Evolutionary conservation across 768 basidiomycete species (phyloP).

Genomic region (Chiua virens): DNA sequence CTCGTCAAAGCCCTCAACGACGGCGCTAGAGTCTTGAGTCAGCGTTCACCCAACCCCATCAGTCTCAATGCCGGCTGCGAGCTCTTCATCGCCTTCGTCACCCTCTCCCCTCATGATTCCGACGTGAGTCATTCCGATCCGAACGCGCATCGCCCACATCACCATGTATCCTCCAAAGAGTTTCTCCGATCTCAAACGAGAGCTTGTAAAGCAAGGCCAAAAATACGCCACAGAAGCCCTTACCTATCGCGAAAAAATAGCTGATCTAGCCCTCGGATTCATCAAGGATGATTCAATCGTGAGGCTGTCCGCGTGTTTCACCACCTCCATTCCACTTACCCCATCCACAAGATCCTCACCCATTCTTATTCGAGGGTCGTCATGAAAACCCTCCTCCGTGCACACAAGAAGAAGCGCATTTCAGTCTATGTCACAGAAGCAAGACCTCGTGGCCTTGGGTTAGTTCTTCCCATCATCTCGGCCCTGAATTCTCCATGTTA

Average conservation of each 20-base stretch:
- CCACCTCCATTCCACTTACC: conserved; percentile 14
- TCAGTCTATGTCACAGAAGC: conserved; percentile 98
- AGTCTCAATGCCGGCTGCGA: conserved; percentile 88
- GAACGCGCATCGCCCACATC: conserved; percentile 6
- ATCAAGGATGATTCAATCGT: conserved; percentile 94
- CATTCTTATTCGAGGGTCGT: conserved; percentile 98
- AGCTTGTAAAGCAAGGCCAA: conserved; percentile 79
- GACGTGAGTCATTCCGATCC: conserved; percentile 49
- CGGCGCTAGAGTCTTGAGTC: conserved; percentile 63
- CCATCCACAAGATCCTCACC: conserved; percentile 74
- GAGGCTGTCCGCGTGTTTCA: conserved; percentile 29
- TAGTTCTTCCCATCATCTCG: conserved; percentile 24
- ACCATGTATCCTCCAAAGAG: conserved; percentile 46
- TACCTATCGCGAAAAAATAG: conserved; percentile 87
- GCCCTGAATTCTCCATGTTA: not conserved
- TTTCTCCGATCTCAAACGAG: conserved; percentile 79
- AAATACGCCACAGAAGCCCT: conserved; percentile 77
- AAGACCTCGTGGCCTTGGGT: conserved; percentile 87
- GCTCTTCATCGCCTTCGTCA: conserved; percentile 88
- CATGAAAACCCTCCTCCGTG: conserved; percentile 86
- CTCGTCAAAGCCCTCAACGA: conserved; percentile 81
- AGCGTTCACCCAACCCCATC: conserved; percentile 72
- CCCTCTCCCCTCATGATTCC: conserved; percentile 78
- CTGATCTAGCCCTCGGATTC: conserved; percentile 84
- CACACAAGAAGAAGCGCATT: conserved; percentile 89